Conservation (phyloP, 2,329 filamentous ascomycete species). For the Pseudopyrenochaeta lycopersici region DNA sequence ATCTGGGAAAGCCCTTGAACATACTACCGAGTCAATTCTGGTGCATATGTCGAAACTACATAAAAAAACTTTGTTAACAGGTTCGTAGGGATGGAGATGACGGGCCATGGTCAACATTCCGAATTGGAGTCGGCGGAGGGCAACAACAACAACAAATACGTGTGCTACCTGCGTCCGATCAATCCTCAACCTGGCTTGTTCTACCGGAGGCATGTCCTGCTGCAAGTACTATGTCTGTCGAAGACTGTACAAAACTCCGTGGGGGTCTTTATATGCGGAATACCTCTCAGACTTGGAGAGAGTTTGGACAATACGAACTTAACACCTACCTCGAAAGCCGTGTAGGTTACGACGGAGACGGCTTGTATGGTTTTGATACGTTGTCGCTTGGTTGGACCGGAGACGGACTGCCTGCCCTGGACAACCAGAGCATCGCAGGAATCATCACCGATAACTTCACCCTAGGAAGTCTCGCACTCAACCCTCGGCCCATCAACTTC, state of each 20-base stretch:
- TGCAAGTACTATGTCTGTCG: constrained; percentile 27
- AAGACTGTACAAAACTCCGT: constrained; percentile 39
- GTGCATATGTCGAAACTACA: constrained; percentile 10
- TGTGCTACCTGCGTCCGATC: constrained; percentile 41
- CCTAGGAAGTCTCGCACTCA: constrained; percentile 51
- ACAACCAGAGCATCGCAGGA: constrained; percentile 48
- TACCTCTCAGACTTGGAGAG: constrained; percentile 43
- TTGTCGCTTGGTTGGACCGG: constrained; percentile 41
- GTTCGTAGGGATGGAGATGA: constrained; percentile 39
- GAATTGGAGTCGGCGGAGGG: constrained; percentile 38
- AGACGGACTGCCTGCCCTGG: constrained; percentile 30
- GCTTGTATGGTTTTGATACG: constrained; percentile 48
- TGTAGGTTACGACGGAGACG: constrained; percentile 41
- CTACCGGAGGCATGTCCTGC: constrained; percentile 46
- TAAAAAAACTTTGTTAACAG: constrained; percentile 2
- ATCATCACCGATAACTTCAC: constrained; percentile 48
- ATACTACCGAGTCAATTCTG: constrained; percentile 36
- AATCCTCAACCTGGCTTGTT: constrained; percentile 47
- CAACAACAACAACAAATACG: constrained; percentile 33
- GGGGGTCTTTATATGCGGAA: constrained; percentile 43
- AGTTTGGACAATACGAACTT: constrained; percentile 43
- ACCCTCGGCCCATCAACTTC: constrained; percentile 50
- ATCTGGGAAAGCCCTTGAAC: constrained; percentile 25
- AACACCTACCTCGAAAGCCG: constrained; percentile 34
- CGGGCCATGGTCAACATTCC: constrained; percentile 44